Evolutionary conservation across 768 basidiomycete genomes (phyloP).

Genomic region (Leccinum incarnatum): DNA sequence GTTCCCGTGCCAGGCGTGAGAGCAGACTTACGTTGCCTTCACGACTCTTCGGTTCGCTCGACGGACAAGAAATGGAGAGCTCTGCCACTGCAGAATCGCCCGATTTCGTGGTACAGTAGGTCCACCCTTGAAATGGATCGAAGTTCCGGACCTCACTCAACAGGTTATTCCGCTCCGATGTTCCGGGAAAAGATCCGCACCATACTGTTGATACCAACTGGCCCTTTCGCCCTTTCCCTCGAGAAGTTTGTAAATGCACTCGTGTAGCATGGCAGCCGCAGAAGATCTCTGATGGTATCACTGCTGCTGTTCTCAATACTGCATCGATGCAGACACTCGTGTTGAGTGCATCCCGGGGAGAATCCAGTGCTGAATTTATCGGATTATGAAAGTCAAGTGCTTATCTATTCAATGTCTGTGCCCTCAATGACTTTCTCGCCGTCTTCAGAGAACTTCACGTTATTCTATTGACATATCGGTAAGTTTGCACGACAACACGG

Average conservation of each 20-base stretch:
- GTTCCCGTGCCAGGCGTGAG: background rate
- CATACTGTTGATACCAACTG: background rate
- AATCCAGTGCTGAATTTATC: background rate
- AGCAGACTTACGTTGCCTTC: background rate
- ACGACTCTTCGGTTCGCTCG: background rate
- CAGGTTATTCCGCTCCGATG: background rate
- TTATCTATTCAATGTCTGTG: constrained; percentile 13
- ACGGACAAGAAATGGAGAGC: background rate
- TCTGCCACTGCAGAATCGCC: background rate
- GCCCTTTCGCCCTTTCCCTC: background rate
- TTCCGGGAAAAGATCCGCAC: background rate
- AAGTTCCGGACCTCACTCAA: background rate
- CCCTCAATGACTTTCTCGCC: constrained; percentile 71
- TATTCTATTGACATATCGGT: constrained; percentile 44
- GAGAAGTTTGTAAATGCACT: background rate
- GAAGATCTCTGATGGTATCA: background rate
- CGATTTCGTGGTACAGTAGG: background rate
- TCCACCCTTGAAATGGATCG: background rate
- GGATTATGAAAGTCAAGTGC: background rate
- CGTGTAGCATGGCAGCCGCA: background rate
- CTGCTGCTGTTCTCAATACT: background rate
- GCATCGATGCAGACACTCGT: background rate
- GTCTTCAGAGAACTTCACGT: constrained; percentile 76
- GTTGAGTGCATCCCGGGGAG: background rate
- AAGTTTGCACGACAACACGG: background rate